Base-by-base conservation (phyloP, 441 rosid species). In the Arabidopsis hybrid region DNA sequence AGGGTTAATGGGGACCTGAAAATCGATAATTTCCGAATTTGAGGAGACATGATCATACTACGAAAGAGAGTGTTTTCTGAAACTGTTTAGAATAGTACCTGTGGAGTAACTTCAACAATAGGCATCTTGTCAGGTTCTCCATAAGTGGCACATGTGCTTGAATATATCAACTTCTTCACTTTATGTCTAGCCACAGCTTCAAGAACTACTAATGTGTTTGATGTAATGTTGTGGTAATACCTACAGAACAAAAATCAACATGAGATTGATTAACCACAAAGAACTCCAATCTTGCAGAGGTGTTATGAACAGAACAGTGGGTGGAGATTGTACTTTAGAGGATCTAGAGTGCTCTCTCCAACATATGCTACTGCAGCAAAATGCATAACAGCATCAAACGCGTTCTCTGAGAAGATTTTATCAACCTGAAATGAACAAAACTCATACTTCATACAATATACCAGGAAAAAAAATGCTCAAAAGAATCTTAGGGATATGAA, bases 341-440 rank as follows among this genome's bases (percentile, higher is more conserved):
- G 91, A 46, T 87, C 80, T 18, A 85, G 72, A 4, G 87, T 85
- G 73, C 91, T 87, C 73, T 87, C 91, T 36, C 88, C 91, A 64
- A 87, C 88, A 76, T 83, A 87, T 0, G 91, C 91, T 62, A 87
- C 88, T 0, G 91, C 88, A 2, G 91, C 91, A 83, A 87, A 87
- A 83, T 87, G 91, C 79, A 87, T 87, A 51, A 87, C 88, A 11
- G 88, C 91, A 79, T 85, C 91, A 75, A 87, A 85, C 8, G 83
- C 87, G 39, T 85, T 87, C 65, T 85, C 85, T 31, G 81, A 50
- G 77, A 85, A 85, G 55, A 86, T 75, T 60, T 75, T 86, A 29
- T 80, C 76, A 5, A 86, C 88, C 90, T 86, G 83, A 74, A 77
- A 71, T 18, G 13, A 51, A 21, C 39, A 59, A 51, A 36, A 9